phyloP scores from a whole-genome alignment of 305 asterid species.

The Petunia hybrid region DNA sequence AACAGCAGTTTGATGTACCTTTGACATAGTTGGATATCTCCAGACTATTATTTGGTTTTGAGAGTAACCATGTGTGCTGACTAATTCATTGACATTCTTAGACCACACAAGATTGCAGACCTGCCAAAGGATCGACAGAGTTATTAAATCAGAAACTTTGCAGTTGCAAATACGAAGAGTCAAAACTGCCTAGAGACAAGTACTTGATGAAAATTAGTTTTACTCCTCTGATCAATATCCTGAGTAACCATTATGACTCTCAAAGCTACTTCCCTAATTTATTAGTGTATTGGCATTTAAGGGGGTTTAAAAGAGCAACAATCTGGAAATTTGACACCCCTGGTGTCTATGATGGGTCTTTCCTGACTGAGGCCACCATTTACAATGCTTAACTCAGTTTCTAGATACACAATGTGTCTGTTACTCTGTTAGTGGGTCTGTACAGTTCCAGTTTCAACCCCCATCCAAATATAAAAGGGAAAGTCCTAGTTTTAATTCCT shows the following conservation, averaged over 20 bases:
- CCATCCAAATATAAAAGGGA: no score
- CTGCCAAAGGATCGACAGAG: conserved; percentile 52
- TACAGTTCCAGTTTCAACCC: no score
- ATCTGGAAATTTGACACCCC: neutral
- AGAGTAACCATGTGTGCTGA: conserved; percentile 98
- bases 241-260: no score
- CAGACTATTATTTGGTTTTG: conserved; percentile 95
- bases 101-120: conserved; percentile 99
- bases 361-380: neutral
- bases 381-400: neutral
- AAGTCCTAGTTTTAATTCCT: no score
- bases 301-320: neutral
- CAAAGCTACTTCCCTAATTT: neutral
- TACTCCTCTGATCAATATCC: neutral
- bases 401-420: no score
- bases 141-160: neutral
- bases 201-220: neutral
- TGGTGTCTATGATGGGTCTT: neutral
- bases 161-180: neutral
- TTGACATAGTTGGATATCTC: conserved; percentile 96
- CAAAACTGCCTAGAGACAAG: neutral
- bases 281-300: neutral
- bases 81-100: conserved; percentile 95
- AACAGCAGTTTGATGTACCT: conserved; percentile 51
- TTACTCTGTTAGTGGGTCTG: no score